A percentile compares a stretch with the other conserved stretches of the same genome.
phyloP scores from a whole-genome alignment of 805 yeast species.

The Wickerhamiella sergipiensis region DNA sequence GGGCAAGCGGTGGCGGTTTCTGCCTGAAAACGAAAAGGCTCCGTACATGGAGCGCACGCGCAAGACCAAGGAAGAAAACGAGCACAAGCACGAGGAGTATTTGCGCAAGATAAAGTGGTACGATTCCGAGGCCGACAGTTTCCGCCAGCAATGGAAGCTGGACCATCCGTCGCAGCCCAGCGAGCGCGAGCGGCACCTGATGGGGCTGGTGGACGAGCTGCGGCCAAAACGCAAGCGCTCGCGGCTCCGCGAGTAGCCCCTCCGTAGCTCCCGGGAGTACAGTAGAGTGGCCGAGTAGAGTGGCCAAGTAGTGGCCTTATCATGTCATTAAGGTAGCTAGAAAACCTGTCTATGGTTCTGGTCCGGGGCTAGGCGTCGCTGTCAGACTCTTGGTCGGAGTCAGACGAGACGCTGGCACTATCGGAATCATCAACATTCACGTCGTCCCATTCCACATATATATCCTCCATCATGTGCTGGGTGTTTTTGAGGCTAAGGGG shows the following conservation, averaged over 20 bases:
- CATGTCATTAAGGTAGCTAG: too few relatives aligned
- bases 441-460: conserved; percentile 74
- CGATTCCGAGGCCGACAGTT: conserved; percentile 27
- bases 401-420: conserved; percentile 31
- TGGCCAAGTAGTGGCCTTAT: too few relatives aligned
- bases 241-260: conserved; percentile 7
- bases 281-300: too few relatives aligned
- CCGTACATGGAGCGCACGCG: conserved; percentile 27
- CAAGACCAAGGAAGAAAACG: conserved; percentile 24
- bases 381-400: conserved; percentile 6
- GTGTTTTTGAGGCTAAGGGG: conserved; percentile 64
- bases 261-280: too few relatives aligned
- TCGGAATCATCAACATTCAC: conserved; percentile 42
- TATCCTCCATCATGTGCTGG: conserved; percentile 37
- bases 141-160: conserved; percentile 26
- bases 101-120: conserved; percentile 22
- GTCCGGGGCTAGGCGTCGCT: too few relatives aligned
- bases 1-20: conserved; percentile 29
- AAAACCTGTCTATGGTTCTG: too few relatives aligned
- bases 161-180: conserved; percentile 21
- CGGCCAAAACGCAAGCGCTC: conserved; percentile 10
- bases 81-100: conserved; percentile 23
- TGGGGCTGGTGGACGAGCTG: conserved; percentile 6
- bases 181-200: conserved; percentile 15
- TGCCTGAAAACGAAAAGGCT: conserved; percentile 25